A percentile compares a stretch with the other conserved stretches of the same genome.
Conservation (phyloP, 2,329 filamentous ascomycete species). For the Graphium sp. region DNA sequence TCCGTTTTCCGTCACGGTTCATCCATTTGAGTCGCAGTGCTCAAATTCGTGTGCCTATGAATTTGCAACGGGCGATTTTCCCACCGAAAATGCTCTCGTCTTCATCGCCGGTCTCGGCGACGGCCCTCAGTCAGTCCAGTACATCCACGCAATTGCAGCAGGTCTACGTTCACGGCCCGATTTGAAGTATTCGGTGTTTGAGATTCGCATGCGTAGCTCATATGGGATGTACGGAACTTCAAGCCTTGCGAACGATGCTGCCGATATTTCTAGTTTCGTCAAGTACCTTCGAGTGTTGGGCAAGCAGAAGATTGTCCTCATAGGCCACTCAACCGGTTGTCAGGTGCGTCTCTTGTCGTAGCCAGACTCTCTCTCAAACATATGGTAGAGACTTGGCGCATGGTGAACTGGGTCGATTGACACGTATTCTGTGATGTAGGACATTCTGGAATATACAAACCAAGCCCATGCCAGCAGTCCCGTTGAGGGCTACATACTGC, state of each 20-base stretch:
- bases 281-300: conserved; percentile 33
- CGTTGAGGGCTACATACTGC: conserved; percentile 62
- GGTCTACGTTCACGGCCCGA: conserved; percentile 18
- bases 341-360: no score
- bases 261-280: conserved; percentile 34
- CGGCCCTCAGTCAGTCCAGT: conserved; percentile 48
- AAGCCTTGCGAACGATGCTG: conserved; percentile 32
- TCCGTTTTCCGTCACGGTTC: conserved; percentile 25
- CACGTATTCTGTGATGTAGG: conserved; percentile 20
- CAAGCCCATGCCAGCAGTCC: conserved; percentile 24
- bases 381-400: no score
- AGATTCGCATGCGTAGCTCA: conserved; percentile 36
- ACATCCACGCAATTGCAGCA: conserved; percentile 28
- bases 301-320: conserved; percentile 31
- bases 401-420: no score
- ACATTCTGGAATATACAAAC: conserved; percentile 37
- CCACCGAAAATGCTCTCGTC: conserved; percentile 47
- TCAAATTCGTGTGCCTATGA: conserved; percentile 28
- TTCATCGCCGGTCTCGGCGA: conserved; percentile 58
- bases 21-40: conserved; percentile 24
- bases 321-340: conserved; percentile 42
- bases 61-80: conserved; percentile 18
- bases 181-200: conserved; percentile 35
- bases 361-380: conserved; percentile 1
- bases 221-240: conserved; percentile 33